Evolutionary conservation across 2,329 filamentous ascomycete species (phyloP).

Genomic region (Fusarium tanahbumbuense): DNA sequence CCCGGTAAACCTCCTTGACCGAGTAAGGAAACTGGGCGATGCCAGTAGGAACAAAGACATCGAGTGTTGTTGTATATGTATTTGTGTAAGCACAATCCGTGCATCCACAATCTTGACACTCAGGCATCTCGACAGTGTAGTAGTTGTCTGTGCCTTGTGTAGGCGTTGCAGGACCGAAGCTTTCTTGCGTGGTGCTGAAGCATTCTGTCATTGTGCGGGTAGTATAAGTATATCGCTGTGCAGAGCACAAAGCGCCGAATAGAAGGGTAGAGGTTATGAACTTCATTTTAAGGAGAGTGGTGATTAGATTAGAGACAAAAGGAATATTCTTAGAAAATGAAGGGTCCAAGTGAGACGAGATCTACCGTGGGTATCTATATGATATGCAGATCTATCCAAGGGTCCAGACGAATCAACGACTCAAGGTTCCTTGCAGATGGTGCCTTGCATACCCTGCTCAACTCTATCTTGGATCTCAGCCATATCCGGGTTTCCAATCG

Average conservation of each 20-base stretch:
- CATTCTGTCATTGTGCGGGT: constrained; percentile 43
- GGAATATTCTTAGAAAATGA: constrained; percentile 8
- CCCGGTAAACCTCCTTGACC: constrained; percentile 44
- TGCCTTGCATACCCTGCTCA: constrained; percentile 23
- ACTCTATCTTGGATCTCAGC: constrained; percentile 28
- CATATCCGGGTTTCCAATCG: constrained; percentile 14
- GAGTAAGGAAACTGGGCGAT: constrained; percentile 34
- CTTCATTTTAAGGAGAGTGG: constrained; percentile 33
- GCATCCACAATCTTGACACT: constrained; percentile 42
- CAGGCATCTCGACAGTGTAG: constrained; percentile 43
- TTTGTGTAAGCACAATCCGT: constrained; percentile 41
- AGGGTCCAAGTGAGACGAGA: constrained; percentile 29
- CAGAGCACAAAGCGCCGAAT: constrained; percentile 11
- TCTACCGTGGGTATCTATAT: constrained; percentile 38
- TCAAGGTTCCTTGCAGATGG: constrained; percentile 28
- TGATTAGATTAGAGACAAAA: neutral
- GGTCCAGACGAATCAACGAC: constrained; percentile 23
- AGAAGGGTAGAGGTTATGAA: constrained; percentile 15
- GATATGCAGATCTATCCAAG: constrained; percentile 6
- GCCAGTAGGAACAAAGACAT: constrained; percentile 40
- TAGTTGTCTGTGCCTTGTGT: constrained; percentile 39
- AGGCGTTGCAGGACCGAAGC: constrained; percentile 40
- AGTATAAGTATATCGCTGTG: constrained; percentile 43
- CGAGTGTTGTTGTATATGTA: constrained; percentile 42
- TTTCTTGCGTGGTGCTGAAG: constrained; percentile 40